A percentile compares a stretch with the other conserved stretches of the same genome.
These are phyloP conservation scores for Metschnikowia amazonensis DNA, from an alignment of 805 yeast genomes.

Conservation along the genomic window DNA sequence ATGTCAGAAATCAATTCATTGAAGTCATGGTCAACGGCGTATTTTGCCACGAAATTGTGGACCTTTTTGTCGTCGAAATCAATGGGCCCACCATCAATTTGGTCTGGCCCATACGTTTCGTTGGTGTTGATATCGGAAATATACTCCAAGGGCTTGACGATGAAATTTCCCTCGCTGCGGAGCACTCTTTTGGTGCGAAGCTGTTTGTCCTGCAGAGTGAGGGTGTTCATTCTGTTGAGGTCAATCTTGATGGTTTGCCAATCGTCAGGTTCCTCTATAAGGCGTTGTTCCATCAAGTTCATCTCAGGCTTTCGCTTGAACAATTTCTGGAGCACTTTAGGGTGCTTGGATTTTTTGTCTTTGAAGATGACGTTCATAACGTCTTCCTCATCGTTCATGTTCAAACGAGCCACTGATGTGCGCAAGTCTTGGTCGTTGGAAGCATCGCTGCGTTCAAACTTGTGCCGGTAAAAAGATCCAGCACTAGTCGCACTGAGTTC, in stretches of 20 bases:
- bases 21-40: conserved; percentile 28
- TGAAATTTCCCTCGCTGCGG: conserved; percentile 34
- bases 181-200: conserved; percentile 59
- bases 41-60: conserved; percentile 31
- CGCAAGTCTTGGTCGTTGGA: conserved; percentile 11
- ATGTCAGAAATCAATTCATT: conserved; percentile 42
- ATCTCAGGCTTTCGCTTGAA: conserved; percentile 27
- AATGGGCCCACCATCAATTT: conserved; percentile 6
- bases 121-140: conserved; percentile 41
- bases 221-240: conserved; percentile 66
- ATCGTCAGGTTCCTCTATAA: conserved; percentile 31
- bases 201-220: conserved; percentile 65
- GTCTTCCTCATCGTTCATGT: conserved; percentile 24
- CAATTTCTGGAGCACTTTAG: conserved; percentile 45
- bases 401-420: conserved; percentile 18
- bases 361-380: conserved; percentile 42
- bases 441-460: conserved; percentile 39
- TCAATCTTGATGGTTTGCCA: conserved; percentile 27
- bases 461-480: conserved; percentile 77
- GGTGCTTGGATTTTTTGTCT: conserved; percentile 39
- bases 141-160: conserved; percentile 42
- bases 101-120: conserved; percentile 29
- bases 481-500: conserved; percentile 89
- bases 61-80: conserved; percentile 25
- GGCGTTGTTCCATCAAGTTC: conserved; percentile 46